A percentile compares a stretch with the other conserved stretches of the same genome.
These are phyloP conservation scores for Aspergillus eucalypticola DNA, from an alignment of 2,329 filamentous ascomycete species.

Conservation along the genomic window DNA sequence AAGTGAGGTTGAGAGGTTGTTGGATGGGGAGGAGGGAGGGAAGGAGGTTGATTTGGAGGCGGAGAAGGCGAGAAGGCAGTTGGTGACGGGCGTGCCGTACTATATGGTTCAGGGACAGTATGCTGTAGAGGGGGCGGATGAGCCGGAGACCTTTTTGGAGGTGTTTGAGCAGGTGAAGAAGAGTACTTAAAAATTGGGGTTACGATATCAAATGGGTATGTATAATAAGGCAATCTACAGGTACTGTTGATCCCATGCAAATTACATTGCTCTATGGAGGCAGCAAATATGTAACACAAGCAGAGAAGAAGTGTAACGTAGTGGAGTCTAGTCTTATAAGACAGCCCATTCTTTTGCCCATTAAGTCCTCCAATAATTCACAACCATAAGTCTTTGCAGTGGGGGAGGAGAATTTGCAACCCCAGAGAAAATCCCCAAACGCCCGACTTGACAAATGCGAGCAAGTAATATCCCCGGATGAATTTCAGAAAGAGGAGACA, in stretches of 20 bases:
- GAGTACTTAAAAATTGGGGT: neutral
- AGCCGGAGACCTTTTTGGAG: constrained; percentile 65
- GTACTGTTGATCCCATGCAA: neutral
- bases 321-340: neutral
- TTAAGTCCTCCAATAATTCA: neutral
- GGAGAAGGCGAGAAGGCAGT: constrained; percentile 52
- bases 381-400: neutral
- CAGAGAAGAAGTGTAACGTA: neutral
- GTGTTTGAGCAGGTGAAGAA: constrained; percentile 64
- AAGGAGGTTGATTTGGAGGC: constrained; percentile 61
- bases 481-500: neutral
- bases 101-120: constrained; percentile 71
- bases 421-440: constrained; percentile 2
- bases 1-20: constrained; percentile 55
- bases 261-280: neutral
- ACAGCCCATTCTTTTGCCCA: neutral
- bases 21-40: constrained; percentile 57
- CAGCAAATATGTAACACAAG: neutral
- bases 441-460: neutral
- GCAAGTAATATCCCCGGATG: neutral
- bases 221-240: too few relatives aligned
- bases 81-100: constrained; percentile 70
- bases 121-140: constrained; percentile 71
- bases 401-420: neutral
- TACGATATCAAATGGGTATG: neutral